Evolutionary conservation across 495 filamentous ascomycete genomes (phyloP), one percentile per base, ranked within the genome.

Genomic region (Baudoinia panamericana): DNA sequence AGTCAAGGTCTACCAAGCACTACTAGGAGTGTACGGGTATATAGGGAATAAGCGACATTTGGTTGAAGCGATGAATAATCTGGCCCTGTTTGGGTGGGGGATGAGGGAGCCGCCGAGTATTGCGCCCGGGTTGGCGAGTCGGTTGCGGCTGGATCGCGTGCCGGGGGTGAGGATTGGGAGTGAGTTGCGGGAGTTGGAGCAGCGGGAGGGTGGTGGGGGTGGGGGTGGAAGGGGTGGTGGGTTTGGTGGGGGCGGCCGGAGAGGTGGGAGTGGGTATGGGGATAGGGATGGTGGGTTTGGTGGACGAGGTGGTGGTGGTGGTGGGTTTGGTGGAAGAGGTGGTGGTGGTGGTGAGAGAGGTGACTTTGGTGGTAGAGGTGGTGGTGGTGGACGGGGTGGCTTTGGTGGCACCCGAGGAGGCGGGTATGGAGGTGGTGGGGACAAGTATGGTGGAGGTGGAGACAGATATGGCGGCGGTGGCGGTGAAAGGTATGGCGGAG

Each of bases 51-150:
- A 59, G 23, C 49, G 56, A 2, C 46, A 48, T 3, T 36, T 76
- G 18, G 56, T 84, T 11, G 32, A 66, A 3, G 56, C 62, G 4
- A 54, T 90, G 39, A 85, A 87, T 56, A 56, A 70, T n/a, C 68
- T 76, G 53, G 64, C 70, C 29, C 55, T 58, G 17, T 59, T 71
- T 24, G 76, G 72, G 2, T 84, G 76, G 65, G 74, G 77, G 8
- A 63, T 82, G 64, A 39, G 59, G 0, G 43, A 66, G 39, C 66
- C 71, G 8, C 84, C 84, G 1, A 44, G 45, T 2, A 49, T 93
- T 7, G 31, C 53, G 10, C 45, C 49, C 1, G 48, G 29, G n/a
- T 12, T 73, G 15, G 67, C 62, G 1, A 15, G 38, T 4, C 72
- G 67, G 46, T 53, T 81, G 25, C 65, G 70, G 16, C 53, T 78